A percentile compares a stretch with the other conserved stretches of the same genome.
Evolutionary conservation across 2,329 filamentous ascomycete species (phyloP).

Genomic region (Scleromitrula shiraiana): DNA sequence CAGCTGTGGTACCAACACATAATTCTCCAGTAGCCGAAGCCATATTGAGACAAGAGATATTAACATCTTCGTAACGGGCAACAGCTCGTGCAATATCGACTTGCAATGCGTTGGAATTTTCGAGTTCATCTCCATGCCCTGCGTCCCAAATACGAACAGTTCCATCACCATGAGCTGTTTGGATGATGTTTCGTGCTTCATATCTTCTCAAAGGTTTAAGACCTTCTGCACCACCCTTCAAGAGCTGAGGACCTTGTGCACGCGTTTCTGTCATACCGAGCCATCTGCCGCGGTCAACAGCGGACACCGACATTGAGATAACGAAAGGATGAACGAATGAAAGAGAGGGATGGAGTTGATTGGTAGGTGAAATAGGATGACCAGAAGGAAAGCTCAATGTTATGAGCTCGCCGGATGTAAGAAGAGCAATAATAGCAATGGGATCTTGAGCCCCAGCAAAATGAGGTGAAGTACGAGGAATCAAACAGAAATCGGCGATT

Average conservation of each 20-base stretch:
- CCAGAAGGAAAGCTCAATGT: constrained; percentile 90
- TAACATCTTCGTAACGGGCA: constrained; percentile 67
- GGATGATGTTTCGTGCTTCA: constrained; percentile 75
- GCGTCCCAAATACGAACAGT: constrained; percentile 90
- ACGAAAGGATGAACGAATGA: constrained; percentile 88
- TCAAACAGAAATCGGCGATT: constrained; percentile 71
- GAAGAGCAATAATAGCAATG: constrained; percentile 69
- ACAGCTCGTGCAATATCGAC: constrained; percentile 79
- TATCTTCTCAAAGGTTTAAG: constrained; percentile 64
- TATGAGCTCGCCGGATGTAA: constrained; percentile 81
- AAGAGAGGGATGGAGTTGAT: constrained; percentile 81
- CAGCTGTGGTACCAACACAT: constrained; percentile 68
- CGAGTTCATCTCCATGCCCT: constrained; percentile 86
- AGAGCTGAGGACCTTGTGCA: constrained; percentile 65
- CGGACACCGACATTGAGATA: constrained; percentile 61
- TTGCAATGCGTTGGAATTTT: constrained; percentile 75
- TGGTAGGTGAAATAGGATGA: constrained; percentile 83
- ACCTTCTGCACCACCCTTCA: constrained; percentile 72
- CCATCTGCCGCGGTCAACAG: constrained; percentile 74
- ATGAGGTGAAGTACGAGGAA: constrained; percentile 76
- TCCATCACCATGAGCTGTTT: constrained; percentile 83
- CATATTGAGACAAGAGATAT: constrained; percentile 73
- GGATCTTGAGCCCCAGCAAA: constrained; percentile 86
- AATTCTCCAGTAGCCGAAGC: constrained; percentile 76
- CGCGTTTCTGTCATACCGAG: constrained; percentile 83